Conservation (phyloP, 768 basidiomycete species). For the Leccinum sublutescens region DNA sequence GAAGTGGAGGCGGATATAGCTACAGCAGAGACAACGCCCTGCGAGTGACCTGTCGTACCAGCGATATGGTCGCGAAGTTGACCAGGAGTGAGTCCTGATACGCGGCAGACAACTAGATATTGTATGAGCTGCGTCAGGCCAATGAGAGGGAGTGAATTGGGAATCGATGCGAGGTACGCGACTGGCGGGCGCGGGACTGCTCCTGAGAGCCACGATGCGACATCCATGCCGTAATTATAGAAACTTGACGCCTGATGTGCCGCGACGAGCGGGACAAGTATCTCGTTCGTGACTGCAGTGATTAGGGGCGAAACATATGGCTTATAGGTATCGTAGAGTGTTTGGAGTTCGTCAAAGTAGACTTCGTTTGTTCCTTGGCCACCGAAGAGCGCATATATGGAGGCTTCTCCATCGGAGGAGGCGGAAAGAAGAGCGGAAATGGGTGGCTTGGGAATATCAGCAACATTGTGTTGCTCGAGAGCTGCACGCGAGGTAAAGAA, state of each 20-base stretch:
- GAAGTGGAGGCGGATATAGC: conserved; percentile 78
- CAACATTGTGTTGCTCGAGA: conserved; percentile 55
- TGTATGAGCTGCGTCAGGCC: conserved; percentile 95
- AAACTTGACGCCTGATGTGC: conserved; percentile 55
- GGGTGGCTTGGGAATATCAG: conserved; percentile 57
- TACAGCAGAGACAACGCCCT: conserved; percentile 95
- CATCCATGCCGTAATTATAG: conserved; percentile 81
- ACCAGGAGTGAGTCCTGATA: conserved; percentile 72
- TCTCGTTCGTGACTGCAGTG: conserved; percentile 53
- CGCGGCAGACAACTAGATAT: conserved; percentile 79
- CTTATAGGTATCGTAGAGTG: conserved; percentile 86
- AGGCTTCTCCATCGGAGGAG: conserved; percentile 59
- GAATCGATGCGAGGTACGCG: conserved; percentile 88
- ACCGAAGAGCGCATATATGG: conserved; percentile 90
- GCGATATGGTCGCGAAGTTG: conserved; percentile 73
- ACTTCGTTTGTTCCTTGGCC: conserved; percentile 98
- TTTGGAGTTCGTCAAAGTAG: conserved; percentile 94
- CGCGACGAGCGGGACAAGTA: conserved; percentile 70
- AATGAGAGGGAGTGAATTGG: conserved; percentile 93
- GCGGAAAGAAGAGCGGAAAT: conserved; percentile 69
- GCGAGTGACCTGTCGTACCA: conserved; percentile 96
- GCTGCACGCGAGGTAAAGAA: conserved; percentile 77
- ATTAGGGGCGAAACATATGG: conserved; percentile 82
- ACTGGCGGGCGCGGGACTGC: conserved; percentile 67
- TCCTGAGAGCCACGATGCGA: conserved; percentile 81